phyloP scores from a whole-genome alignment of 192 early-diverging fungal genomes.

The Gamsiella multidivaricata region DNA sequence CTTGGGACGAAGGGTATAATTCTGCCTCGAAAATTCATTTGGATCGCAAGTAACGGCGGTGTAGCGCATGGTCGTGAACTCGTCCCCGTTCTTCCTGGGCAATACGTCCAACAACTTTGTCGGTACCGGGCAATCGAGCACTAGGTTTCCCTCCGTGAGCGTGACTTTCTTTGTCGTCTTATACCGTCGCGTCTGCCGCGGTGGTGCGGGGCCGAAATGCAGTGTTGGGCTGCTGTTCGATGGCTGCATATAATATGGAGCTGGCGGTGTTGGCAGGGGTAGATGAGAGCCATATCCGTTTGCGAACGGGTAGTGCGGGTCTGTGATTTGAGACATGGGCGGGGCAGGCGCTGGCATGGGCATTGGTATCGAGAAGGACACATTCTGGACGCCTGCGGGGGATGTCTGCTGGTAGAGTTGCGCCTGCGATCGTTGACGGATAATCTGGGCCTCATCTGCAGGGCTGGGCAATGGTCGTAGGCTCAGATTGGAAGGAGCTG shows the following conservation, averaged over 20 bases:
- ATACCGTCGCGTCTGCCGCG: constrained; percentile 58
- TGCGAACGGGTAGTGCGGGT: constrained; percentile 15
- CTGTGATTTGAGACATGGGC: not conserved
- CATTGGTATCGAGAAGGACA: constrained; percentile 25
- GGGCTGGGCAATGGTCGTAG: constrained; percentile 35
- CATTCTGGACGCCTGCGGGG: constrained; percentile 11
- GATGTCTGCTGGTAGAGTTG: constrained; percentile 20
- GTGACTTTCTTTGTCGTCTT: constrained; percentile 62
- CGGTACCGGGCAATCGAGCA: constrained; percentile 73
- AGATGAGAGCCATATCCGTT: constrained; percentile 30
- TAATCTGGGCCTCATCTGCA: constrained; percentile 35
- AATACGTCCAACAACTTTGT: constrained; percentile 60
- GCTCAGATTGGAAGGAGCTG: constrained; percentile 8
- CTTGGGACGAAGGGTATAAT: constrained; percentile 76
- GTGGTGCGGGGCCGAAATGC: constrained; percentile 48
- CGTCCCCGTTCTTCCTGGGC: constrained; percentile 61
- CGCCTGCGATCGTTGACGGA: constrained; percentile 49
- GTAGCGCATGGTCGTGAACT: constrained; percentile 78
- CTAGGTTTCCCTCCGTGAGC: constrained; percentile 74
- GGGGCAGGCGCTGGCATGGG: constrained; percentile 16
- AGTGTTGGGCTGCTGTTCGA: constrained; percentile 21
- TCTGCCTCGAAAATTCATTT: constrained; percentile 67
- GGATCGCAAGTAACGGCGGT: constrained; percentile 78
- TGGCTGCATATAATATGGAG: not conserved
- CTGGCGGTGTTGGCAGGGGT: not conserved